phyloP scores from a whole-genome alignment of 1,139 yeast genomes.

The Wickerhamiella infanticola region DNA sequence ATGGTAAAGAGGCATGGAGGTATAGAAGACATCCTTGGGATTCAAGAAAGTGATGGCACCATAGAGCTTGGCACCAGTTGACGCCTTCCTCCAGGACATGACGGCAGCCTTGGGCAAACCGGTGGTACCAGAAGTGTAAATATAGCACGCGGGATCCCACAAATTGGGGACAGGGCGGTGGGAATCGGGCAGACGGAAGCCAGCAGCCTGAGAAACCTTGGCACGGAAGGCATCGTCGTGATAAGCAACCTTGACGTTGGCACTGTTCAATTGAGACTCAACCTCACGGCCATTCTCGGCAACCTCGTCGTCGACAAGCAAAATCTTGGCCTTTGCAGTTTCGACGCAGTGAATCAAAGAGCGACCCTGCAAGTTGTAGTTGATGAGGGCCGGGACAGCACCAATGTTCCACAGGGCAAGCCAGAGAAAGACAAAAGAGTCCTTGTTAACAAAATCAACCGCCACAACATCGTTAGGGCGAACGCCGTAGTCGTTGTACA shows the following conservation, averaged over 20 bases:
- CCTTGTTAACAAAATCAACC: conserved; percentile 66
- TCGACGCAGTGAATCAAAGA: conserved; percentile 71
- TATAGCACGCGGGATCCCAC: conserved; percentile 47
- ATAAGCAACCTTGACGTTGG: conserved; percentile 32
- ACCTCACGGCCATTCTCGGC: conserved; percentile 39
- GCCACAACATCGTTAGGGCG: conserved; percentile 58
- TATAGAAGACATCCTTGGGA: conserved; percentile 46
- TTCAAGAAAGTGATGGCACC: conserved; percentile 52
- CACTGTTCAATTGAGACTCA: conserved; percentile 30
- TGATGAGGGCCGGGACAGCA: conserved; percentile 75
- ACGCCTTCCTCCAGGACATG: conserved; percentile 73
- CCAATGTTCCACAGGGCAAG: conserved; percentile 84
- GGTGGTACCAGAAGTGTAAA: conserved; percentile 90
- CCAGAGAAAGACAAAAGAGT: conserved; percentile 68
- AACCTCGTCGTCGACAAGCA: conserved; percentile 66
- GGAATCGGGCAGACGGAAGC: conserved; percentile 29
- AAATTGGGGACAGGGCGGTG: conserved; percentile 17
- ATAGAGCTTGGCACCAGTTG: conserved; percentile 52
- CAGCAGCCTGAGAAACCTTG: conserved; percentile 27
- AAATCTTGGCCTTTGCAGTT: conserved; percentile 46
- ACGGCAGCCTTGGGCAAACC: conserved; percentile 92
- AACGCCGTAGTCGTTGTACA: conserved; percentile 49
- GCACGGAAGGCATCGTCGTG: conserved; percentile 34
- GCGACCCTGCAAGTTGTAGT: conserved; percentile 59
- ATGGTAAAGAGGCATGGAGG: conserved; percentile 93